Evolutionary conservation across 768 basidiomycete species (phyloP).

Genomic region (Kwoniella newhampshirensis): DNA sequence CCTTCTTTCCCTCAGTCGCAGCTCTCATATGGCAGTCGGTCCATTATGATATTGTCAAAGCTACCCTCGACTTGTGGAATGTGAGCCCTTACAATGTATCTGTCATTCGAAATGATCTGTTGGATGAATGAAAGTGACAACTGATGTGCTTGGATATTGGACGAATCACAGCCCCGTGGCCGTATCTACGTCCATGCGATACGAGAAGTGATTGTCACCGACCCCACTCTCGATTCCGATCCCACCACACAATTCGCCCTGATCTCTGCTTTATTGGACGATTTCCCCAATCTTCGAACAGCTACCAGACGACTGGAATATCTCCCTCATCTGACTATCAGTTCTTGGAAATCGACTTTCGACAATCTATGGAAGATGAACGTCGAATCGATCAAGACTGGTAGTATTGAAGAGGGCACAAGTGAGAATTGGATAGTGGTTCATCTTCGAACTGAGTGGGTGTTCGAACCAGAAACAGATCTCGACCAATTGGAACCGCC

Average conservation of each 20-base stretch:
- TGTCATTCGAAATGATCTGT: too few species aligned
- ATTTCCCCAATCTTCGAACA: constrained; percentile 3
- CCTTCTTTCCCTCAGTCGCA: constrained; percentile 3
- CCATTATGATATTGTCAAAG: constrained; percentile 1
- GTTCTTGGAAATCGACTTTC: constrained; percentile 1
- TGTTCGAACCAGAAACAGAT: neutral
- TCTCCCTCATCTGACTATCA: neutral
- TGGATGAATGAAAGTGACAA: too few species aligned
- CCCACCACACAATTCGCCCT: neutral
- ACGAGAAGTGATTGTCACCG: neutral
- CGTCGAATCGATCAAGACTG: too few species aligned
- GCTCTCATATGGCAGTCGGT: constrained; percentile 7
- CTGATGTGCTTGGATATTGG: too few species aligned
- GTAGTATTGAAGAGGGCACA: neutral
- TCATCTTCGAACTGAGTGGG: neutral
- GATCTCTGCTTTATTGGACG: neutral
- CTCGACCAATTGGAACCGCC: neutral
- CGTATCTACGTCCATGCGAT: constrained; percentile 5
- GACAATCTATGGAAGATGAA: constrained; percentile 1
- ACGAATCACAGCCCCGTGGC: constrained; percentile 5
- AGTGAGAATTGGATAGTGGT: neutral
- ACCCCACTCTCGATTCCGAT: neutral
- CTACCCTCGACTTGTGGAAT: neutral
- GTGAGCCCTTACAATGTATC: too few species aligned
- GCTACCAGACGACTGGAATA: neutral